Percentiles rank a stretch among this genome's conserved stretches.
Conservation (phyloP, 2,329 filamentous ascomycete genomes). For the Neospermospora avenae region DNA sequence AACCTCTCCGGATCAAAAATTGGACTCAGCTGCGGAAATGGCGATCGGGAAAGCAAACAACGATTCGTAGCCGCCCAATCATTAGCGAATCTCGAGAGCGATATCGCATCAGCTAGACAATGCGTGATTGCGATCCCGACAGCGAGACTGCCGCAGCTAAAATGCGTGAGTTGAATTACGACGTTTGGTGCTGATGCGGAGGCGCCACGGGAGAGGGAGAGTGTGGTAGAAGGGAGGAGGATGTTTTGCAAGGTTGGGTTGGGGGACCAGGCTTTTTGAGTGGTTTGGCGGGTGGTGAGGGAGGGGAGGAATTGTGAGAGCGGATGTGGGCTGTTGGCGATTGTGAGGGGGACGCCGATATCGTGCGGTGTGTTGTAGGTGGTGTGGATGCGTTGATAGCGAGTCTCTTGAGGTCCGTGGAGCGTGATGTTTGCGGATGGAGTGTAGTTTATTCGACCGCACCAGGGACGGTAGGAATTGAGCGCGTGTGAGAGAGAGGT, state of each 20-base stretch:
- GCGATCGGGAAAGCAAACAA: conserved; percentile 1
- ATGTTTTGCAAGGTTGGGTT: conserved; percentile 34
- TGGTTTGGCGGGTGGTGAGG: conserved; percentile 13
- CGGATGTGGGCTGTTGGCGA: conserved; percentile 31
- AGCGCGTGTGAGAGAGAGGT: conserved; percentile 37
- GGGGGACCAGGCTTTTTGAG: conserved; percentile 36
- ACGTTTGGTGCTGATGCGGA: conserved; percentile 28
- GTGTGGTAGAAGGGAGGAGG: conserved; percentile 35
- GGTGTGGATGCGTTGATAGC: conserved; percentile 38
- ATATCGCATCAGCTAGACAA: conserved; percentile 43
- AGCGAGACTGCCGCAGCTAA: conserved; percentile 41
- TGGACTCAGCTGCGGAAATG: conserved; percentile 26
- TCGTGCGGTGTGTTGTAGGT: conserved; percentile 39
- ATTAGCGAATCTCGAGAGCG: conserved; percentile 43
- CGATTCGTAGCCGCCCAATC: conserved; percentile 39
- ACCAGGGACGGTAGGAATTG: conserved; percentile 41
- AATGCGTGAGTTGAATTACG: conserved; percentile 40
- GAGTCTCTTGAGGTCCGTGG: conserved; percentile 24
- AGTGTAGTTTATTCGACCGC: conserved; percentile 41
- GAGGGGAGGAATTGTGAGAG: conserved; percentile 36
- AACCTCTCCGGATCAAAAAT: conserved; percentile 42
- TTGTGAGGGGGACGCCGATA: conserved; percentile 41
- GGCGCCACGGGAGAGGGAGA: conserved; percentile 34
- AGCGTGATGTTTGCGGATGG: conserved; percentile 25
- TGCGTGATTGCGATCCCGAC: conserved; percentile 44